A percentile compares a stretch with the other conserved stretches of the same genome.
These are phyloP conservation scores for Tricholoma furcatifolium DNA, from an alignment of 768 basidiomycete species.

Conservation along the genomic window DNA sequence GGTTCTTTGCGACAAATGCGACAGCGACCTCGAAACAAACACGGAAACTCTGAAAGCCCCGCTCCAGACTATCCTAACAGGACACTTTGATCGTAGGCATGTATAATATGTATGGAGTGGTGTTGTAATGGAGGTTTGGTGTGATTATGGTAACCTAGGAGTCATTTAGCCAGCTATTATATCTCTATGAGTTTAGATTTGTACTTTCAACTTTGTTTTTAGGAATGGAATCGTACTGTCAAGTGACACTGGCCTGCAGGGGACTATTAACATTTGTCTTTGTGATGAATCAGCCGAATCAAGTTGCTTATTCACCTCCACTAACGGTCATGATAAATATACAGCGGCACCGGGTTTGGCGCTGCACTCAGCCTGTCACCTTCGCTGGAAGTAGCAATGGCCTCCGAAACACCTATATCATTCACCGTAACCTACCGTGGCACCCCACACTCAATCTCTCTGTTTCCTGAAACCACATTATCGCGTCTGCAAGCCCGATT, in stretches of 20 bases:
- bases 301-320: constrained; percentile 2
- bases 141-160: too few relatives aligned
- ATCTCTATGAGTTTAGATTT: too few relatives aligned
- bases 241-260: not conserved
- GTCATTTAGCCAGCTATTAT: too few relatives aligned
- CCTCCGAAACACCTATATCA: constrained; percentile 10
- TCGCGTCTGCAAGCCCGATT: constrained; percentile 46
- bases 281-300: not conserved
- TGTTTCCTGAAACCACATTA: constrained; percentile 53
- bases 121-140: too few relatives aligned
- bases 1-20: too few relatives aligned
- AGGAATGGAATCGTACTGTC: not conserved
- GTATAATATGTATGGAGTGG: too few relatives aligned
- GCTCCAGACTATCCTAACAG: too few relatives aligned
- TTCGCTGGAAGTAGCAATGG: constrained; percentile 8
- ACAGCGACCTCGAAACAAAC: too few relatives aligned
- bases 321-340: not conserved
- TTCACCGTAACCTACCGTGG: constrained; percentile 49
- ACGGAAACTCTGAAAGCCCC: too few relatives aligned
- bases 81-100: too few relatives aligned
- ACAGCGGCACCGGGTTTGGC: not conserved
- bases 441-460: constrained; percentile 40
- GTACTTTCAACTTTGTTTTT: too few relatives aligned
- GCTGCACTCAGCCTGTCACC: not conserved
- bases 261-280: not conserved